phyloP scores from a whole-genome alignment of 768 basidiomycete genomes.

The Kwoniella sp. region DNA sequence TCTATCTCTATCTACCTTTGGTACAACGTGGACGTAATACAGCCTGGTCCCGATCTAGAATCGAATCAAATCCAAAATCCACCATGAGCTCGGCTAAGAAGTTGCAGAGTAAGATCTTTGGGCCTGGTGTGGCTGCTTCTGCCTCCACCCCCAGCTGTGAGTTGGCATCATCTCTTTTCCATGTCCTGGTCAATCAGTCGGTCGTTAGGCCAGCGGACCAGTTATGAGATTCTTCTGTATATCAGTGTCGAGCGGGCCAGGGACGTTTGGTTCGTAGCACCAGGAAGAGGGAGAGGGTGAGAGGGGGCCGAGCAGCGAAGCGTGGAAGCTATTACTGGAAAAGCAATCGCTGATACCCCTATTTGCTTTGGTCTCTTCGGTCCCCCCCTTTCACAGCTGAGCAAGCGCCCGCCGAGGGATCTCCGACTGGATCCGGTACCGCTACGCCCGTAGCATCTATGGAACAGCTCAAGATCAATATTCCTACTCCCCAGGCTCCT shows the following conservation, averaged over 20 bases:
- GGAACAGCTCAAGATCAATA: slow-evolving; percentile 51
- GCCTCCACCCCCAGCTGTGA: slow-evolving; percentile 14
- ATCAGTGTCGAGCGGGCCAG: no score
- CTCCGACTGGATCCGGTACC: slow-evolving; percentile 27
- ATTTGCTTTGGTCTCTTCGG: neutral
- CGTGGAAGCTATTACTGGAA: no score
- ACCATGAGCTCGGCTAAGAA: slow-evolving; percentile 63
- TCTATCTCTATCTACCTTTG: no score
- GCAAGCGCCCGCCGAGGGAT: slow-evolving; percentile 28
- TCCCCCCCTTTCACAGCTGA: slow-evolving; percentile 19
- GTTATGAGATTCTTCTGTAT: no score
- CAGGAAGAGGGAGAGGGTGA: no score
- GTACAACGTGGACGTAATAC: no score
- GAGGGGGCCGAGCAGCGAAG: no score
- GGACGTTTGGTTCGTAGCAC: no score
- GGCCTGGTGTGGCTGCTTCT: slow-evolving; percentile 31
- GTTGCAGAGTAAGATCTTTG: slow-evolving; percentile 73
- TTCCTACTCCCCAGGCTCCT: slow-evolving; percentile 33
- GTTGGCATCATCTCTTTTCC: neutral
- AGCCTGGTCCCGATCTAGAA: no score
- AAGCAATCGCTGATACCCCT: neutral
- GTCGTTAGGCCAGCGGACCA: no score
- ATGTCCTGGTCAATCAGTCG: no score
- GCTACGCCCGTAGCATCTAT: slow-evolving; percentile 20
- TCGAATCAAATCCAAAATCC: no score